A percentile compares a stretch with the other conserved stretches of the same genome.
These are phyloP conservation scores for Candolleomyces eurysporus DNA, from an alignment of 768 basidiomycete genomes.

Conservation along the genomic window DNA sequence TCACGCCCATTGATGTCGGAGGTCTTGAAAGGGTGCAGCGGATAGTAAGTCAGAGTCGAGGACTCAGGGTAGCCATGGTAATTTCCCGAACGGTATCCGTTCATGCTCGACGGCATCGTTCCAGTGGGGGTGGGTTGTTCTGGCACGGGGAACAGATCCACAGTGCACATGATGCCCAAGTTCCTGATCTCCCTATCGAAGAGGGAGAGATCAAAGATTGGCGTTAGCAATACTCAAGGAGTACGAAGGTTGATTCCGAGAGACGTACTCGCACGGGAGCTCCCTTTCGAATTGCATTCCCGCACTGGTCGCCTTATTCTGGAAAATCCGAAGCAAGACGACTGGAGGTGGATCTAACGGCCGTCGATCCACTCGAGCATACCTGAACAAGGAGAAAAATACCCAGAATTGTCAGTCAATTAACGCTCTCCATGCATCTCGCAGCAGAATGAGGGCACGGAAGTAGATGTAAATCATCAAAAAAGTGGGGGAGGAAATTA, in stretches of 20 bases:
- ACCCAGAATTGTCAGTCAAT: constrained; percentile 6
- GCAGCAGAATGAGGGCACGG: constrained; percentile 7
- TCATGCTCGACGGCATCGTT: not conserved
- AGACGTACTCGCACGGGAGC: constrained; percentile 47
- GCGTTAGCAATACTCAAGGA: constrained; percentile 6
- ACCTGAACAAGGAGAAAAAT: constrained; percentile 31
- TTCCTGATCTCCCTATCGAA: constrained; percentile 46
- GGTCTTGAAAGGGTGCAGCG: constrained; percentile 36
- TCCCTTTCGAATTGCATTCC: constrained; percentile 44
- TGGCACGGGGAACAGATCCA: constrained; percentile 67
- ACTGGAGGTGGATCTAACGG: constrained; percentile 69
- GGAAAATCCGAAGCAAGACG: constrained; percentile 49
- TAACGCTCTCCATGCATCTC: constrained; percentile 2
- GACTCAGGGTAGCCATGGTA: constrained; percentile 11
- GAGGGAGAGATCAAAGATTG: not conserved
- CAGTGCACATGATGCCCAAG: constrained; percentile 66
- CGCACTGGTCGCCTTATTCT: constrained; percentile 39
- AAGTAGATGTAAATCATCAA: constrained; percentile 4
- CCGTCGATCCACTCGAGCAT: constrained; percentile 59
- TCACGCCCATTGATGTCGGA: constrained; percentile 19
- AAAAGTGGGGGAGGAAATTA: constrained; percentile 8
- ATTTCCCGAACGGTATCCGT: constrained; percentile 6
- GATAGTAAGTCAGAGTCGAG: constrained; percentile 33
- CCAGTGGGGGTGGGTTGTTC: constrained; percentile 16
- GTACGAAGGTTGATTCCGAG: constrained; percentile 1